These are phyloP conservation scores for Trametes sanguinea DNA, from an alignment of 768 basidiomycete species.

Conservation along the genomic window DNA sequence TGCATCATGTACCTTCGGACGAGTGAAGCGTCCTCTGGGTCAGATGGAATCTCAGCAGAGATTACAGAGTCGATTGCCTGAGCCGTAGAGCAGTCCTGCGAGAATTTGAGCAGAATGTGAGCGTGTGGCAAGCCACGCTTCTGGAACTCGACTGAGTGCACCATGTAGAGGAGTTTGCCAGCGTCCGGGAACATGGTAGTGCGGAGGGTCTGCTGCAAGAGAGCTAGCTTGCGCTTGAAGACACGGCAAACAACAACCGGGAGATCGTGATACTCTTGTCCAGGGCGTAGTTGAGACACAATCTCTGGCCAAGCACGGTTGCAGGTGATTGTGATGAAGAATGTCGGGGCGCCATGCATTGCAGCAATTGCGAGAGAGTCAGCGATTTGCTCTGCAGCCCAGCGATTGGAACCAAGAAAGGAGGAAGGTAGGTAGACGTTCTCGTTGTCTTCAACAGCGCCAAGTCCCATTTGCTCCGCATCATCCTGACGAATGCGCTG, in stretches of 20 bases:
- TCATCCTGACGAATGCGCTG: conserved; percentile 27
- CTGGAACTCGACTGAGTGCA: conserved; percentile 44
- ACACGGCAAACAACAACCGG: conserved; percentile 40
- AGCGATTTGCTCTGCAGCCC: conserved; percentile 41
- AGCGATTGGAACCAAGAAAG: conserved; percentile 38
- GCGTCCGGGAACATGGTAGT: conserved; percentile 34
- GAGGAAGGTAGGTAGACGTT: conserved; percentile 40
- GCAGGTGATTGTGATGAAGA: conserved; percentile 45
- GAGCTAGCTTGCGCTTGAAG: conserved; percentile 37
- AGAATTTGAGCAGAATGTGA: conserved; percentile 41
- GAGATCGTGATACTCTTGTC: conserved; percentile 38
- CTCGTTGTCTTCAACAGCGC: conserved; percentile 27
- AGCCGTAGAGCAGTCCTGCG: conserved; percentile 25
- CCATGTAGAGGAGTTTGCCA: conserved; percentile 34
- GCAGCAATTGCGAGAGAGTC: conserved; percentile 40
- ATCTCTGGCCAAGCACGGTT: conserved; percentile 46
- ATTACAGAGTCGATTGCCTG: conserved; percentile 36
- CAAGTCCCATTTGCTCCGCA: conserved; percentile 34
- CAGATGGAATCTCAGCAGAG: conserved; percentile 37
- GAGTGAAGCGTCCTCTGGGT: conserved; percentile 29
- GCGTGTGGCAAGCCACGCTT: conserved; percentile 45
- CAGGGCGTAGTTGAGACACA: conserved; percentile 29
- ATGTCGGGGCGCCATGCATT: conserved; percentile 33
- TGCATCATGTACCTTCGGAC: conserved; percentile 40
- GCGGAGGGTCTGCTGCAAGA: conserved; percentile 30